phyloP scores from a whole-genome alignment of 495 filamentous ascomycete species.

The Penicillium macrosclerotiorum region DNA sequence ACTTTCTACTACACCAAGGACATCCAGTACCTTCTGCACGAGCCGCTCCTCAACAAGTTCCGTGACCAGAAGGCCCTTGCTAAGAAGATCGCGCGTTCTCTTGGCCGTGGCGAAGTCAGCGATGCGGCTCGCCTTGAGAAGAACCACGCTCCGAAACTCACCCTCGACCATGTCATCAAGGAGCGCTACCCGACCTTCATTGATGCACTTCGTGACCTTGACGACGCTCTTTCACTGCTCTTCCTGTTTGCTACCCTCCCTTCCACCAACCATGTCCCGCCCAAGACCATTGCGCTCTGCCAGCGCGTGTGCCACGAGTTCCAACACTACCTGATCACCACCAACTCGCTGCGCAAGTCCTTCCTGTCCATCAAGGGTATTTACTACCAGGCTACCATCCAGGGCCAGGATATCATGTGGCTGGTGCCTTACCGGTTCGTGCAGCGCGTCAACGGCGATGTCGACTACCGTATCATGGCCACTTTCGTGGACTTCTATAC shows the following conservation, averaged over 20 bases:
- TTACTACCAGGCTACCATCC: constrained; percentile 97
- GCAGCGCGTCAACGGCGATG: constrained; percentile 83
- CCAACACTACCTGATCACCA: constrained; percentile 92
- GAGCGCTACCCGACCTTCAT: constrained; percentile 97
- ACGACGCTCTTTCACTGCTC: constrained; percentile 94
- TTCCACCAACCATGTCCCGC: constrained; percentile 77
- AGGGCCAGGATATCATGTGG: constrained; percentile 98
- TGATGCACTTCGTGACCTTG: constrained; percentile 90
- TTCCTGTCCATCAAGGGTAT: constrained; percentile 99
- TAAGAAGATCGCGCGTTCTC: constrained; percentile 91
- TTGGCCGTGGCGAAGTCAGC: constrained; percentile 85
- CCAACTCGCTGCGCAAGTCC: constrained; percentile 86
- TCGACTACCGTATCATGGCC: constrained; percentile 98
- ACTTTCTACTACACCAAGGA: constrained; percentile 99
- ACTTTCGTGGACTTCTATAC: constrained; percentile 99
- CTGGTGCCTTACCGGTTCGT: constrained; percentile 96
- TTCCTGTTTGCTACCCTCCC: constrained; percentile 98
- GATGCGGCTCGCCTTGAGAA: constrained; percentile 84
- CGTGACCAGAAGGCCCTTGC: constrained; percentile 92
- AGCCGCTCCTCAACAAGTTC: constrained; percentile 93
- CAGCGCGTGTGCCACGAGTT: constrained; percentile 91
- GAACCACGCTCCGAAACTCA: constrained; percentile 78
- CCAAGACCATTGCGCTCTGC: constrained; percentile 90
- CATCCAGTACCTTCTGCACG: constrained; percentile 95
- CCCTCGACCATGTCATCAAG: constrained; percentile 93